A percentile compares a stretch with the other conserved stretches of the same genome.
Evolutionary conservation across 2,329 filamentous ascomycete genomes (phyloP).

Genomic region (Trichoderma harzianum): DNA sequence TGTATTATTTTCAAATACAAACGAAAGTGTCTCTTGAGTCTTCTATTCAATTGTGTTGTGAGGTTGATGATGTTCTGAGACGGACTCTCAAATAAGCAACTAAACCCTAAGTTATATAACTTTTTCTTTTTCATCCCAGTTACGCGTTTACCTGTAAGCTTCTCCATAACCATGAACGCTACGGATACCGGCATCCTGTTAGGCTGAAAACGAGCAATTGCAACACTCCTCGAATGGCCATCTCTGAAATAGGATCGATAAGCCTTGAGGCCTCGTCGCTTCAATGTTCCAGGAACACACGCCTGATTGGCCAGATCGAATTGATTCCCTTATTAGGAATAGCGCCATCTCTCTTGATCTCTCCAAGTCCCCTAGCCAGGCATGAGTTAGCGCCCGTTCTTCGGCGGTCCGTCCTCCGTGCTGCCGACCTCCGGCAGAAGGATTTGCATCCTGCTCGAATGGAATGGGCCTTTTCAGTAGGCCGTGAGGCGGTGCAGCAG

Average conservation of each 20-base stretch:
- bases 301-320: slow-evolving; percentile 6
- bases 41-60: not conserved
- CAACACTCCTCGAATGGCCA: not conserved
- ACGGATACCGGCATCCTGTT: not conserved
- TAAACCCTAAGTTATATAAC: not conserved
- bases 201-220: not conserved
- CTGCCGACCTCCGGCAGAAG: not conserved
- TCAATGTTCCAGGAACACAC: not conserved
- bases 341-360: slow-evolving; percentile 7
- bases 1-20: not conserved
- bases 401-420: not conserved
- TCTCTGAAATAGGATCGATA: not conserved
- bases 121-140: not conserved
- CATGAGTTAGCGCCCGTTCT: not conserved
- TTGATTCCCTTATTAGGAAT: not conserved
- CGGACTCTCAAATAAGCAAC: not conserved
- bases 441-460: slow-evolving; percentile 1
- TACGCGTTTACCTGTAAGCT: not conserved
- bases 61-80: not conserved
- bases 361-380: not conserved
- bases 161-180: not conserved
- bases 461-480: not conserved
- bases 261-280: not conserved
- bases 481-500: slow-evolving; percentile 9
- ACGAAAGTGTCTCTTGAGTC: not conserved